phyloP scores from a whole-genome alignment of 345 rosid species.

The Citrus australasica region DNA sequence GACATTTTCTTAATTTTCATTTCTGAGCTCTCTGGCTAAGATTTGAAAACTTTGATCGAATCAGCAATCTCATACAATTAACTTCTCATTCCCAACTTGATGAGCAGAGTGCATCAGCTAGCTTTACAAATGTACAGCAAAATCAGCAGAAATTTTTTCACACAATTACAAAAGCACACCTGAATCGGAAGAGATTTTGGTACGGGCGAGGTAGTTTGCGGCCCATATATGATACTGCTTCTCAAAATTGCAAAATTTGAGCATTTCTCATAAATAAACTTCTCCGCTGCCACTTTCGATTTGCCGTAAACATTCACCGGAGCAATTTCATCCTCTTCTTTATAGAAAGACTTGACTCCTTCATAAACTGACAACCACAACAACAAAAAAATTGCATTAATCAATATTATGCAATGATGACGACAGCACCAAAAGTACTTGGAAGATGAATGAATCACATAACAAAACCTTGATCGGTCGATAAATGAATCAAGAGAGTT shows the following conservation, averaged over 20 bases:
- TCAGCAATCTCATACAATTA: background rate
- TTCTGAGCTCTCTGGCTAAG: background rate
- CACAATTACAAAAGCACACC: slow-evolving; percentile 32
- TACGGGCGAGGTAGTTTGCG: slow-evolving; percentile 81
- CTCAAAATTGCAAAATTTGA: slow-evolving; percentile 70
- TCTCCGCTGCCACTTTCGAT: slow-evolving; percentile 86
- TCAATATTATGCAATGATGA: background rate
- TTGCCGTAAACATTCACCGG: slow-evolving; percentile 85
- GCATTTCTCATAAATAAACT: slow-evolving; percentile 52
- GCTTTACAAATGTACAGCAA: background rate
- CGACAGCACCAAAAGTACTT: no score
- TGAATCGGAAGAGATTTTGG: slow-evolving; percentile 86
- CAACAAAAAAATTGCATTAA: background rate
- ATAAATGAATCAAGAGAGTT: slow-evolving; percentile 69
- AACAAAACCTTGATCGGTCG: slow-evolving; percentile 82
- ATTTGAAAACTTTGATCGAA: no score
- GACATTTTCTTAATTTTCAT: background rate
- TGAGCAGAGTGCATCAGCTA: background rate
- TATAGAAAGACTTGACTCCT: slow-evolving; percentile 85
- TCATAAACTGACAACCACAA: slow-evolving; percentile 52
- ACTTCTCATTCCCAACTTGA: background rate
- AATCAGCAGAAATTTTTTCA: background rate
- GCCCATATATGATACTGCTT: slow-evolving; percentile 86
- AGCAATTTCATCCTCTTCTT: slow-evolving; percentile 76
- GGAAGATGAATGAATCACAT: no score